These are phyloP conservation scores for Polygonum maritimum DNA, from an alignment of 148 eudicot species.

Conservation along the genomic window DNA sequence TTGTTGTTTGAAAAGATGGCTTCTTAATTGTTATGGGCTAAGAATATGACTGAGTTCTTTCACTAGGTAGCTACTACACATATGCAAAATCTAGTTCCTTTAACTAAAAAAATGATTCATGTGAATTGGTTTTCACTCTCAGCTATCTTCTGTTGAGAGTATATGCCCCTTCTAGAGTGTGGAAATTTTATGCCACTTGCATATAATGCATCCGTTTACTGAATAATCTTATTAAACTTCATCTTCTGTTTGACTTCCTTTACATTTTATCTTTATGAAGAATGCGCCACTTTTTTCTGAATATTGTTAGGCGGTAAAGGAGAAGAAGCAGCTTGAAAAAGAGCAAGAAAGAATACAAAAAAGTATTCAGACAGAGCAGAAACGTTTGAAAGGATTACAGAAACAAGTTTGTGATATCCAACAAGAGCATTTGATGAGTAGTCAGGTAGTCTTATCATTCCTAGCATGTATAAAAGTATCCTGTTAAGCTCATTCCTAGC, in stretches of 20 bases:
- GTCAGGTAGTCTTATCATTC: conserved; percentile 51
- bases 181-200: not conserved
- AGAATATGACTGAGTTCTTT: not conserved
- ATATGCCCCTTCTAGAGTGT: not conserved
- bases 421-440: conserved; percentile 52
- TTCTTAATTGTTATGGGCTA: not conserved
- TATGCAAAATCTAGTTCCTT: not conserved
- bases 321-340: conserved; percentile 52
- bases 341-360: conserved; percentile 32
- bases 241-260: conserved; percentile 1
- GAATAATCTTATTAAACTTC: not conserved
- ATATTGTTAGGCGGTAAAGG: conserved; percentile 50
- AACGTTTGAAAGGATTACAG: conserved; percentile 35
- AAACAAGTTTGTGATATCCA: conserved; percentile 49
- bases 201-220: not conserved
- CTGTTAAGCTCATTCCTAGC: not conserved
- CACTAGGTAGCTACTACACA: not conserved
- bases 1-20: not conserved
- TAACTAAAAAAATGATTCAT: not conserved
- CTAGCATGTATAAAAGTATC: not conserved
- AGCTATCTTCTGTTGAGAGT: not conserved
- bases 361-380: conserved; percentile 34
- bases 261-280: not conserved
- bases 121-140: not conserved
- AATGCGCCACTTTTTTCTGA: not conserved